Conservation (phyloP, 2,329 filamentous ascomycete species). For the Domatiomyces catenatus region DNA sequence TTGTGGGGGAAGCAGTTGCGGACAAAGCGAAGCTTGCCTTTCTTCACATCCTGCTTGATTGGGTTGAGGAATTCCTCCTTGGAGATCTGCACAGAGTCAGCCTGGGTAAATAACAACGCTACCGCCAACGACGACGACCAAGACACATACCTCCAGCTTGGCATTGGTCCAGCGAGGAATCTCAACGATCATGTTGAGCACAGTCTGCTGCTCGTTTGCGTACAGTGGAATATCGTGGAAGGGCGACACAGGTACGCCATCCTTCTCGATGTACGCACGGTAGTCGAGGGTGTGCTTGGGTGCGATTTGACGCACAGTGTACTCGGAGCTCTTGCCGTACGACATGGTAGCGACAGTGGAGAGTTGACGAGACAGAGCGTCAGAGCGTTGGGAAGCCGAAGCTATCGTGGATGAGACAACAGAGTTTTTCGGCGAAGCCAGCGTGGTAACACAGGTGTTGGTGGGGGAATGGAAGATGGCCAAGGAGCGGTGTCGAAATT, state of each 20-base stretch:
- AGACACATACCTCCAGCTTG: constrained; percentile 80
- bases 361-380: constrained; percentile 35
- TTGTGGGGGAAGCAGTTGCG: constrained; percentile 99
- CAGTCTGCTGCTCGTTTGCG: constrained; percentile 85
- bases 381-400: constrained; percentile 33
- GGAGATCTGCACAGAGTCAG: constrained; percentile 53
- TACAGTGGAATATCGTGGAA: constrained; percentile 99
- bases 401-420: constrained; percentile 28
- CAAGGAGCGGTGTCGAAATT: constrained; percentile 12
- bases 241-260: constrained; percentile 82
- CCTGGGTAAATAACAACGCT: constrained; percentile 2
- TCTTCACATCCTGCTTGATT: constrained; percentile 99
- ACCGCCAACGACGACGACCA: too few species aligned
- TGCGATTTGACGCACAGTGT: constrained; percentile 72
- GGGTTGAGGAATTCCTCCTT: constrained; percentile 97
- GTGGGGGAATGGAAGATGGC: constrained; percentile 2
- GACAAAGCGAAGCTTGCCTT: constrained; percentile 98
- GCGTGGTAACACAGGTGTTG: constrained; percentile 5
- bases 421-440: constrained; percentile 13
- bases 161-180: constrained; percentile 99
- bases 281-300: constrained; percentile 89
- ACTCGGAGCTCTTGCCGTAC: constrained; percentile 44
- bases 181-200: constrained; percentile 99
- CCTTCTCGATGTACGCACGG: constrained; percentile 94
- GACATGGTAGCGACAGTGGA: constrained; percentile 25